Base-by-base conservation (phyloP, 169 alveolate genomes). In the Condylostoma magnum region DNA sequence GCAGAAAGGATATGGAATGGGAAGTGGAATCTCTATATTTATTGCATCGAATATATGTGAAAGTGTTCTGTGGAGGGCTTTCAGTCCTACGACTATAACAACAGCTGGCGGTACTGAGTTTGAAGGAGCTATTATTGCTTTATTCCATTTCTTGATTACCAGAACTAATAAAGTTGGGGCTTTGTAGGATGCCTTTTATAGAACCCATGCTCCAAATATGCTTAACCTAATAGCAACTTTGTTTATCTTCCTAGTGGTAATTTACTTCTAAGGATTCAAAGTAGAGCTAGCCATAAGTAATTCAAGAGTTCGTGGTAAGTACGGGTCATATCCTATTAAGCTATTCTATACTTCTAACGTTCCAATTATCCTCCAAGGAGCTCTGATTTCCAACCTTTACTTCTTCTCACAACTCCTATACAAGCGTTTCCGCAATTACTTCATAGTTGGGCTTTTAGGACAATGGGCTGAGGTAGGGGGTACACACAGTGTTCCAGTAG, bases 21-120 rank as follows among this genome's bases (percentile, higher is more conserved):
- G 99, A 22, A 94, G 99, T 12, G 99, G 99, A 20, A 98, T 98
- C 70, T 98, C 99, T 3, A 95, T 98, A 38, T 98, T 98, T 84
- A 98, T 98, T 68, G 99, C 99, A 10, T 97, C 99, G 22, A 98
- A 98, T 86, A 97, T 98, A 52, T 98, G 99, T 85, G 99, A 97
- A 82, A 96, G 97, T 33, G 95, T 98, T 65, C 90, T 98, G 69
- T 98, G 99, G 99, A 97, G 96, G 86, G 97, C 99, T 2, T 97
- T 98, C 88, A 95, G 99, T 30, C 99, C 99, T 41, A 97, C 99
- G 41, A 97, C 99, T 28, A 95, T 97, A 50, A 96, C 96, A 83
- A 97, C 99, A n/a, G 99, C 92, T 78, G 86, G 92, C 77, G 98
- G 98, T 8, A 95, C 99, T 31, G 99, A 98, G 87, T 98, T 97